Base-by-base conservation (phyloP, 1,139 yeast species). In the Candida gigantensis region DNA sequence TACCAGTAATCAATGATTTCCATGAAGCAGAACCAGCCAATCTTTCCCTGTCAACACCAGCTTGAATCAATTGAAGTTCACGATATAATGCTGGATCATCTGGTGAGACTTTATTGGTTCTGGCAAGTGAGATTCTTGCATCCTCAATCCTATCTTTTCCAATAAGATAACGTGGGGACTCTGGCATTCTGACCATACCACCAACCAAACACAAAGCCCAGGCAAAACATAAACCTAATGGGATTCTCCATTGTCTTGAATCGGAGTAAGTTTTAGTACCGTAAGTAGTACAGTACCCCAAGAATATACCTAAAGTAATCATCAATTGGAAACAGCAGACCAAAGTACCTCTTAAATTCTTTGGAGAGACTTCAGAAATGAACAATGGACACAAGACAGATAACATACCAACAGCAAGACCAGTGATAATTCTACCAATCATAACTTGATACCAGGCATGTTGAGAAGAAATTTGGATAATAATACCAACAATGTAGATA, bases 341-440 rank as follows among this genome's bases (percentile, higher is more conserved):
- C 59, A 80, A 68, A 21, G 87, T 75, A 58, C 90, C 92, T 65
- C 92, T 74, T 43, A 81, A 65, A 49, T 73, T 72, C 55, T 73
- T 80, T 41, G 90, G 90, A 25, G 88, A 75, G 45, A 81, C 72
- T 62, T 84, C 90, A 40, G 84, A 72, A 62, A 81, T 81, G 58
- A 82, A 82, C 58, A 83, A 62, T 29, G 88, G 87, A 38, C 78
- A 73, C 36, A 79, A 65, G 26, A 84, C 83, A 13, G 88, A 72
- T 26, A 82, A 74, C 28, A 73, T 71, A 51, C 90, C 90, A 40
- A 84, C 84, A 55, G 84, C 86, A 39, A 81, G 57, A 26, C 92
- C 92, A 18, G 86, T 75, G 32, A 81, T 63, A 40, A 81, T 74
- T 50, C 92, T 68, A 15, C 92, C 90, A 43, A 74, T 53, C 49